Conservation (phyloP, 768 basidiomycete genomes). For the Lepiota subincarnata region DNA sequence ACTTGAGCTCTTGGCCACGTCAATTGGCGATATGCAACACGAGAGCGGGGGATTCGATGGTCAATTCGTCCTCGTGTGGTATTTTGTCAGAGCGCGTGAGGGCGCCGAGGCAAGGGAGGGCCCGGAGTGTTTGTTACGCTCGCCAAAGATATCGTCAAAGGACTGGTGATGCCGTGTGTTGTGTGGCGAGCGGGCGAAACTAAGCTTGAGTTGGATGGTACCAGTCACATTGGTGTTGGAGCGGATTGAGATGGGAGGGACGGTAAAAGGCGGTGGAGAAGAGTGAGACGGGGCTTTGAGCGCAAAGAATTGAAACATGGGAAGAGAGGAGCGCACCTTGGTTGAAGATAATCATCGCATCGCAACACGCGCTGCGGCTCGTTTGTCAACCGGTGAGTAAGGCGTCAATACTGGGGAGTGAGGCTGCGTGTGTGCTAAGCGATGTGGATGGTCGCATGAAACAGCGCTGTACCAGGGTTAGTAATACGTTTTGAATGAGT, state of each 20-base stretch:
- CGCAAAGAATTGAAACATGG: too few relatives aligned
- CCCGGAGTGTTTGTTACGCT: slow-evolving; percentile 59
- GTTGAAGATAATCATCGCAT: too few relatives aligned
- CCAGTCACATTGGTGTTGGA: slow-evolving; percentile 37
- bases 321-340: too few relatives aligned
- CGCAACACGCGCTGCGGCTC: too few relatives aligned
- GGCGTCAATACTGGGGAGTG: too few relatives aligned
- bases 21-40: slow-evolving; percentile 36
- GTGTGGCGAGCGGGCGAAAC: slow-evolving; percentile 44
- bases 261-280: slow-evolving; percentile 26
- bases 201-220: slow-evolving; percentile 40
- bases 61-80: slow-evolving; percentile 64
- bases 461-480: too few relatives aligned
- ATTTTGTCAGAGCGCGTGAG: slow-evolving; percentile 61
- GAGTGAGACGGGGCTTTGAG: neutral
- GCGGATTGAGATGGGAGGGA: slow-evolving; percentile 39
- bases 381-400: too few relatives aligned
- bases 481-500: too few relatives aligned
- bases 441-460: too few relatives aligned
- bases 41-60: slow-evolving; percentile 66
- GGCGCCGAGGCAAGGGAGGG: slow-evolving; percentile 72
- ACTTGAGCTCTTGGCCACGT: slow-evolving; percentile 32
- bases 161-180: slow-evolving; percentile 38
- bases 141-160: slow-evolving; percentile 53
- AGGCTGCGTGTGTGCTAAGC: too few relatives aligned